Conservation (phyloP, 1,139 yeast genomes). For the Kodamaea anthophila region DNA sequence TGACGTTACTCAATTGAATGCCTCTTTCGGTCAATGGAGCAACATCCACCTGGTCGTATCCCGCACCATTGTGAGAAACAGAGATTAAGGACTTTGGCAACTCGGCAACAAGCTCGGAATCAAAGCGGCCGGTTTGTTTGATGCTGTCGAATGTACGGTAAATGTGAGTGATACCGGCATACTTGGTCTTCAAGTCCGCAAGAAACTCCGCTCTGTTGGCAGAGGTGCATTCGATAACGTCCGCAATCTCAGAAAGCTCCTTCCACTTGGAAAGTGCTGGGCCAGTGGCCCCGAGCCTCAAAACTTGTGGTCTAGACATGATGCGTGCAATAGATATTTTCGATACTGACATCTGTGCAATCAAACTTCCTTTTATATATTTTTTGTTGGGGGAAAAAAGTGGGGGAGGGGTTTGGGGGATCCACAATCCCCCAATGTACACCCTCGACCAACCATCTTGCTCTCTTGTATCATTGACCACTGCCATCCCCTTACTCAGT, state of each 20-base stretch:
- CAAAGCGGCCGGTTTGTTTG: slow-evolving; percentile 63
- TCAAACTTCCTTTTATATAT: slow-evolving; percentile 1
- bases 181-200: slow-evolving; percentile 42
- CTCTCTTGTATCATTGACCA: no score
- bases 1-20: slow-evolving; percentile 69
- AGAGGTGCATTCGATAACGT: slow-evolving; percentile 45
- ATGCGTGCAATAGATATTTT: no score
- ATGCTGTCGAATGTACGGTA: slow-evolving; percentile 48
- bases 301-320: slow-evolving; percentile 28
- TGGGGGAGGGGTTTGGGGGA: slow-evolving; percentile 3
- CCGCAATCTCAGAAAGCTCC: slow-evolving; percentile 39
- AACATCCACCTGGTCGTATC: slow-evolving; percentile 79
- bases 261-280: slow-evolving; percentile 57
- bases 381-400: background rate
- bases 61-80: slow-evolving; percentile 84
- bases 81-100: slow-evolving; percentile 60
- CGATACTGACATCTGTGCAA: no score
- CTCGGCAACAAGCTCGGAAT: slow-evolving; percentile 55
- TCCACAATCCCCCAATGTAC: slow-evolving; percentile 1
- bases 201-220: slow-evolving; percentile 45
- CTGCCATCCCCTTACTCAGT: no score
- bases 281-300: slow-evolving; percentile 46
- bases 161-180: slow-evolving; percentile 42
- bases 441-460: background rate
- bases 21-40: slow-evolving; percentile 41